Percentiles rank a stretch among this genome's conserved stretches.
These are phyloP conservation scores for Kalmusia sp. DNA, from an alignment of 2,329 filamentous ascomycete genomes.

Conservation along the genomic window DNA sequence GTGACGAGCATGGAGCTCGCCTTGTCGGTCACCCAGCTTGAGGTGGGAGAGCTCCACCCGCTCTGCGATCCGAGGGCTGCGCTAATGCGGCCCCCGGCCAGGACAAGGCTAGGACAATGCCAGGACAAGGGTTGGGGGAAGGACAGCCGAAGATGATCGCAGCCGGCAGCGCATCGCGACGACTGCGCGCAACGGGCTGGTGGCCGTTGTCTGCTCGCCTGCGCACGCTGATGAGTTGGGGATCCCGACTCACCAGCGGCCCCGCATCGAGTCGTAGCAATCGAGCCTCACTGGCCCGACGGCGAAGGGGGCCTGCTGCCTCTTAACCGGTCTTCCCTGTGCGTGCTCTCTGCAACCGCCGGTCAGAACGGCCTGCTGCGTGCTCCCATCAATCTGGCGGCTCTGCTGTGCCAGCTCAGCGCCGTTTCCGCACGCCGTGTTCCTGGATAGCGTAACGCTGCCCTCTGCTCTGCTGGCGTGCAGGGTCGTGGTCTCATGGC, in stretches of 20 bases:
- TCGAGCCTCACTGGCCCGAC: too few relatives aligned
- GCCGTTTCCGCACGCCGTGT: conserved; percentile 9
- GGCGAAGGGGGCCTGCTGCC: too few relatives aligned
- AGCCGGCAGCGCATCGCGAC: background rate
- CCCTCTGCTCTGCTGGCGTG: conserved; percentile 3
- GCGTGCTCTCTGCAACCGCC: conserved; percentile 26
- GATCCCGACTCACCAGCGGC: too few relatives aligned
- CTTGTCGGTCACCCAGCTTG: conserved; percentile 15
- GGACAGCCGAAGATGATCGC: background rate
- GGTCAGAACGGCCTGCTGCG: conserved; percentile 24
- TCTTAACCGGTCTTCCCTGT: conserved; percentile 35
- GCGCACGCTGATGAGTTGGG: background rate
- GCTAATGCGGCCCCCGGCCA: conserved; percentile 18
- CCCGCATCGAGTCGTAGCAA: too few relatives aligned
- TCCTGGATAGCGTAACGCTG: background rate
- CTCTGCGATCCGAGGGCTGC: conserved; percentile 19
- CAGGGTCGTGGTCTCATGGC: conserved; percentile 17
- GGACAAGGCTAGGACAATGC: too few relatives aligned
- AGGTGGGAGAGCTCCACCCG: conserved; percentile 17
- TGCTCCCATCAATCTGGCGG: conserved; percentile 5
- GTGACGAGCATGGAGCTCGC: conserved; percentile 32
- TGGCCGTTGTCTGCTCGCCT: background rate
- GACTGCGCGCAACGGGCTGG: background rate
- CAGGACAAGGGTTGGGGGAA: conserved; percentile 1
- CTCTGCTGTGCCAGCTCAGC: conserved; percentile 13